Conservation (phyloP, 345 rosid genomes). For the Dipteronia sinensis region DNA sequence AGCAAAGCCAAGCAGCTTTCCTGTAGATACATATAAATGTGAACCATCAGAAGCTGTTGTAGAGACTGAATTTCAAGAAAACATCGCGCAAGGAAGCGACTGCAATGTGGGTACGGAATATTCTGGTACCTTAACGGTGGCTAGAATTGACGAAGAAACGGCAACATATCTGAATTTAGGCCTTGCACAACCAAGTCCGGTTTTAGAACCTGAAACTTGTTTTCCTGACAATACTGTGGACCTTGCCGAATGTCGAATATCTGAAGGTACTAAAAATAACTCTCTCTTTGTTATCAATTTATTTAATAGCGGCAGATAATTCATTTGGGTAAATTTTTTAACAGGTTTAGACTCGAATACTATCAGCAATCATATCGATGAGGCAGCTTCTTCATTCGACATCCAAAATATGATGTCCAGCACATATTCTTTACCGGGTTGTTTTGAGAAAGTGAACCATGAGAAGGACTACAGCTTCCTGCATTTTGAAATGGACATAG, state of each 20-base stretch:
- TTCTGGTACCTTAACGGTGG: conserved; percentile 17
- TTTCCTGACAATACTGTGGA: conserved; percentile 14
- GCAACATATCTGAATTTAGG: too few relatives aligned
- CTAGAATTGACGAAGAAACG: conserved; percentile 15
- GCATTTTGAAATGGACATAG: conserved; percentile 26
- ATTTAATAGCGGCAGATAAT: neutral
- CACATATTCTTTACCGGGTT: conserved; percentile 8
- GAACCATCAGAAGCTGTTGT: conserved; percentile 29
- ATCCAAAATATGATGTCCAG: conserved; percentile 1
- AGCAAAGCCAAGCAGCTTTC: conserved; percentile 15
- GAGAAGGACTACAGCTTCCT: conserved; percentile 20
- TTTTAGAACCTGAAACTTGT: conserved; percentile 26
- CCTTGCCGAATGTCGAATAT: conserved; percentile 10
- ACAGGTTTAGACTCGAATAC: conserved; percentile 31
- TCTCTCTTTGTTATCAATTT: neutral
- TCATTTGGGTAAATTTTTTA: conserved; percentile 16
- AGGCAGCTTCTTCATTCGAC: conserved; percentile 17
- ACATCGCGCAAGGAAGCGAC: conserved; percentile 15
- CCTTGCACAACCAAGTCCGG: conserved; percentile 24
- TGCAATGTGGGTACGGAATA: neutral
- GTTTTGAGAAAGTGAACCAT: neutral
- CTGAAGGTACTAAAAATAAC: conserved; percentile 30
- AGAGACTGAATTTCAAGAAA: conserved; percentile 27
- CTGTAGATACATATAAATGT: conserved; percentile 25
- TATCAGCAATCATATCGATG: conserved; percentile 8